phyloP scores from a whole-genome alignment of 2,329 filamentous ascomycete species.

The Phyllosticta paracitricarpa region DNA sequence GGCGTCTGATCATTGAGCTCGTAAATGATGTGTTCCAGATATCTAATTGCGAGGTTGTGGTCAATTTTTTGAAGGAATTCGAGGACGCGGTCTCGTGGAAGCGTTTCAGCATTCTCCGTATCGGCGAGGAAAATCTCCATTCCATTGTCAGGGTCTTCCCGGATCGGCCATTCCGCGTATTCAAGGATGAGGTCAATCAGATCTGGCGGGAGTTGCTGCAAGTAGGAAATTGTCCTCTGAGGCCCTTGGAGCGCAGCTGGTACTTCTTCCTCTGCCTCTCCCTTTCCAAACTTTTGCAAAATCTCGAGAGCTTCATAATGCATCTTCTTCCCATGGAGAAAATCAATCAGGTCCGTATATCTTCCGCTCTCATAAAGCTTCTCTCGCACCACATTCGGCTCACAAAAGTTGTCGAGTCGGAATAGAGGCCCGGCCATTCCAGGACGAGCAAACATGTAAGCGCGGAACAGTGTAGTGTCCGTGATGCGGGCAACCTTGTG shows the following conservation, averaged over 20 bases:
- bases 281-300: slow-evolving; percentile 66
- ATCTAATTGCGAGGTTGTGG: slow-evolving; percentile 60
- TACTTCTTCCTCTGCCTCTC: slow-evolving; percentile 35
- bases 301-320: slow-evolving; percentile 80
- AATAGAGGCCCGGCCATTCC: slow-evolving; percentile 81
- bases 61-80: slow-evolving; percentile 64
- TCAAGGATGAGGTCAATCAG: slow-evolving; percentile 86
- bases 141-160: slow-evolving; percentile 59
- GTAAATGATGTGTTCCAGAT: slow-evolving; percentile 82
- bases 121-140: slow-evolving; percentile 94
- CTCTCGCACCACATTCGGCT: slow-evolving; percentile 89
- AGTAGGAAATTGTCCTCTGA: slow-evolving; percentile 71
- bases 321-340: slow-evolving; percentile 88
- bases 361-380: slow-evolving; percentile 79
- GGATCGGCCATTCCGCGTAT: slow-evolving; percentile 81
- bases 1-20: slow-evolving; percentile 78
- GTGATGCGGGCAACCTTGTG: slow-evolving; percentile 71
- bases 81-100: slow-evolving; percentile 68
- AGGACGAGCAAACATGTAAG: slow-evolving; percentile 87
- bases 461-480: slow-evolving; percentile 87
- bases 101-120: slow-evolving; percentile 84
- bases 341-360: slow-evolving; percentile 93
- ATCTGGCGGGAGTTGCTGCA: slow-evolving; percentile 80
- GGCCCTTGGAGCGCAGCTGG: slow-evolving; percentile 62
- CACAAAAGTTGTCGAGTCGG: slow-evolving; percentile 93